Conservation (phyloP, 2,329 filamentous ascomycete genomes). For the Fusarium drepaniforme region DNA sequence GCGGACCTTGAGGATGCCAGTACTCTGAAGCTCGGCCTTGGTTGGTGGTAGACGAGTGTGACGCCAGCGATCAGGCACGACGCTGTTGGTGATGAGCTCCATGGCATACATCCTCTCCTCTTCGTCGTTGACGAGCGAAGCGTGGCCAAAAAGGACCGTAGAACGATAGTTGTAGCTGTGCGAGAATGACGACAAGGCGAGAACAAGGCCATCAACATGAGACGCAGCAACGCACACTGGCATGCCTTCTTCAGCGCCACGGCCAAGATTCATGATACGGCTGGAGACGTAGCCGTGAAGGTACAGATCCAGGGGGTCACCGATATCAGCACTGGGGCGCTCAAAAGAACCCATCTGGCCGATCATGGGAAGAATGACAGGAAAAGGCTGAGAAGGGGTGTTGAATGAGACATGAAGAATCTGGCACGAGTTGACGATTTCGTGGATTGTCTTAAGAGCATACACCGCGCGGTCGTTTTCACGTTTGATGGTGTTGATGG, state of each 20-base stretch:
- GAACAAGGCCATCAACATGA: slow-evolving; percentile 82
- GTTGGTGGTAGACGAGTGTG: slow-evolving; percentile 78
- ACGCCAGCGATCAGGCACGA: slow-evolving; percentile 77
- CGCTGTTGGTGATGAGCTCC: slow-evolving; percentile 80
- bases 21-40: slow-evolving; percentile 79
- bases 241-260: slow-evolving; percentile 60
- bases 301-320: slow-evolving; percentile 80
- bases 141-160: slow-evolving; percentile 82
- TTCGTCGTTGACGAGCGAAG: slow-evolving; percentile 72
- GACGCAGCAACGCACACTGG: slow-evolving; percentile 80
- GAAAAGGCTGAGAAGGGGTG: slow-evolving; percentile 74
- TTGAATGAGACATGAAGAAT: slow-evolving; percentile 87
- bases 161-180: slow-evolving; percentile 92
- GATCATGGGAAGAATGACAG: slow-evolving; percentile 86
- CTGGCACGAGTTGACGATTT: slow-evolving; percentile 79
- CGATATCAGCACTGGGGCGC: slow-evolving; percentile 67
- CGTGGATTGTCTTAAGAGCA: slow-evolving; percentile 78
- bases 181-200: slow-evolving; percentile 82
- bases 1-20: slow-evolving; percentile 76
- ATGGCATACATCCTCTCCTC: slow-evolving; percentile 84
- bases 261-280: slow-evolving; percentile 77
- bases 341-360: slow-evolving; percentile 83
- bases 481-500: slow-evolving; percentile 75
- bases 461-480: slow-evolving; percentile 76
- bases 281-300: slow-evolving; percentile 88